Percentiles rank a stretch among this genome's conserved stretches.
These are phyloP conservation scores for Apiotrichum porosum DNA, from an alignment of 1,284 basidiomycete genomes.

Conservation along the genomic window DNA sequence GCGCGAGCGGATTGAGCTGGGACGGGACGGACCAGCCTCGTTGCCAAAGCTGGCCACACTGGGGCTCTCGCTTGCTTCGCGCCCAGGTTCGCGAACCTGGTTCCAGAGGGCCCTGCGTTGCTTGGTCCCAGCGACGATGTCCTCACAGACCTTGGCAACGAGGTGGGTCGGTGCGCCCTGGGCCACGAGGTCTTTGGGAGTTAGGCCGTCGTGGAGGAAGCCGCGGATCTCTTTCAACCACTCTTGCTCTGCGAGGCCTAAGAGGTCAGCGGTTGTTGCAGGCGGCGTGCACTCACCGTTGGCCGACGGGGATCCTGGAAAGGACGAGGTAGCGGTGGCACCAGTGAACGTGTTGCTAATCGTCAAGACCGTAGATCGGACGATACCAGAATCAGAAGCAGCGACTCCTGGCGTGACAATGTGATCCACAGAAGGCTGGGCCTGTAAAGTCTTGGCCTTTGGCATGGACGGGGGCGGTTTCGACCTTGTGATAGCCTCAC, in stretches of 20 bases:
- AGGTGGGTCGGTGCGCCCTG: conserved; percentile 29
- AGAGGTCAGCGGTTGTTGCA: too few relatives aligned
- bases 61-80: conserved; percentile 10
- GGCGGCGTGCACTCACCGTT: conserved; percentile 2
- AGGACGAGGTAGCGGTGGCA: neutral
- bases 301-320: neutral
- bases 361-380: conserved; percentile 12
- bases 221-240: conserved; percentile 36
- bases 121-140: conserved; percentile 31
- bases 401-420: too few relatives aligned
- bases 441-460: too few relatives aligned
- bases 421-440: too few relatives aligned
- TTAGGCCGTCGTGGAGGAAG: conserved; percentile 29
- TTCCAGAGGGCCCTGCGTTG: conserved; percentile 20
- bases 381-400: too few relatives aligned
- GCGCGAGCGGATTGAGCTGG: neutral
- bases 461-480: too few relatives aligned
- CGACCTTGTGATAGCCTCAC: neutral
- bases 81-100: conserved; percentile 12
- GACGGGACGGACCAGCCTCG: neutral
- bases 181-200: conserved; percentile 27
- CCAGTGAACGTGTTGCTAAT: conserved; percentile 5
- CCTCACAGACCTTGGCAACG: conserved; percentile 34
- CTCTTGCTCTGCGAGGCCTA: conserved; percentile 28
- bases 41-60: neutral